phyloP scores from a whole-genome alignment of 306 rosid genomes.

The Lathyrus tuberosus region DNA sequence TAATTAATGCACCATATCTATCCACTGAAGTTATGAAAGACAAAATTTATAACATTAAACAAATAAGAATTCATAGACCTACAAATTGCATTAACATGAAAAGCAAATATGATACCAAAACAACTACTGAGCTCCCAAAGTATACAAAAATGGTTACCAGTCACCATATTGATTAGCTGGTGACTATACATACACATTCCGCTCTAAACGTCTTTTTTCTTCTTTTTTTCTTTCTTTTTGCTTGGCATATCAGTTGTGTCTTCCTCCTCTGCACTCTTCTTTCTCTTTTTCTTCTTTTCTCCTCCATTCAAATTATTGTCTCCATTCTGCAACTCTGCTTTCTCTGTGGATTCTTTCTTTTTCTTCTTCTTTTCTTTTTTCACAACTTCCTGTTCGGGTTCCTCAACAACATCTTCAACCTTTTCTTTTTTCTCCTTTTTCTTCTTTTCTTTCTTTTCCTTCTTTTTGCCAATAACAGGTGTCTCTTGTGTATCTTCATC shows the following conservation, averaged over 20 bases:
- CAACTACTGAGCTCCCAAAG: constrained; percentile 34
- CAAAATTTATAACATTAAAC: constrained; percentile 16
- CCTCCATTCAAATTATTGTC: constrained; percentile 37
- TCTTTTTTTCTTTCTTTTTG: constrained; percentile 51
- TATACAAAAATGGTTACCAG: constrained; percentile 42
- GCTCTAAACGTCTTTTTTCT: constrained; percentile 35
- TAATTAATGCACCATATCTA: constrained; percentile 16
- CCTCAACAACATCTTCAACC: constrained; percentile 37
- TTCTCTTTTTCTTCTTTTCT: constrained; percentile 53
- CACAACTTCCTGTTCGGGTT: constrained; percentile 38
- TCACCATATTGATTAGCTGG: constrained; percentile 33
- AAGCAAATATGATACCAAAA: constrained; percentile 26
- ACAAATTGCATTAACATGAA: constrained; percentile 22
- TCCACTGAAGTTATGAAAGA: constrained; percentile 26
- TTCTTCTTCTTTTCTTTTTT: constrained; percentile 53
- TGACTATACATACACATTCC: constrained; percentile 7
- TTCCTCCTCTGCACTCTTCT: constrained; percentile 39
- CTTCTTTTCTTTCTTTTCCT: constrained; percentile 53
- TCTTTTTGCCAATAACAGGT: constrained; percentile 47
- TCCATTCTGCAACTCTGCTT: constrained; percentile 46
- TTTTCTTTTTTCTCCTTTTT: constrained; percentile 38
- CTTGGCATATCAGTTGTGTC: constrained; percentile 41
- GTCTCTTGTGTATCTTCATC: constrained; percentile 51
- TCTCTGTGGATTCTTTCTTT: constrained; percentile 36
- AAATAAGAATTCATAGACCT: constrained; percentile 31